phyloP scores from a whole-genome alignment of 768 basidiomycete species.

The Dacryopinax spathularia region DNA sequence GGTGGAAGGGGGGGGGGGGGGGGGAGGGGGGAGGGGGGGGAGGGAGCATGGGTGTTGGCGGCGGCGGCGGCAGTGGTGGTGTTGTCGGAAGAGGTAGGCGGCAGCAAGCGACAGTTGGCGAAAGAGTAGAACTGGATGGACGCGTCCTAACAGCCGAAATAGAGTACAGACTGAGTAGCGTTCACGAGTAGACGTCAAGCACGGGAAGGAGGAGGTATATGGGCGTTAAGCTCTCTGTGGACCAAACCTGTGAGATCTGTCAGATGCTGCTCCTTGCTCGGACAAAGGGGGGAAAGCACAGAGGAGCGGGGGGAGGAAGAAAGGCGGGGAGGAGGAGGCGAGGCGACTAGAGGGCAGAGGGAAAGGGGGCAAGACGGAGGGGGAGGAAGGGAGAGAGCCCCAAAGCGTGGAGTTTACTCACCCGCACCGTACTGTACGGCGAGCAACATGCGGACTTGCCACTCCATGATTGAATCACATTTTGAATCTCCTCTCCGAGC shows the following conservation, averaged over 20 bases:
- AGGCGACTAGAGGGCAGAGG: not conserved
- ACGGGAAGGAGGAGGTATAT: conserved; percentile 67
- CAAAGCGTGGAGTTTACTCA: conserved; percentile 29
- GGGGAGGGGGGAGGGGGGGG: no score
- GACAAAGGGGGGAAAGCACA: no score
- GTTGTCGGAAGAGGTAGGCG: not conserved
- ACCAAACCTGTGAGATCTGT: conserved; percentile 93
- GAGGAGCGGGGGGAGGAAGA: not conserved
- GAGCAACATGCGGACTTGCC: no score
- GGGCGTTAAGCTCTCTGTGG: conserved; percentile 46
- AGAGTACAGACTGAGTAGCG: conserved; percentile 50
- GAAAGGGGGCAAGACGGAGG: conserved; percentile 7
- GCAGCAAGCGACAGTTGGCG: conserved; percentile 12
- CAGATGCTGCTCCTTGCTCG: no score
- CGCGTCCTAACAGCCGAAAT: conserved; percentile 84
- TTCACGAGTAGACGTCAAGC: conserved; percentile 66
- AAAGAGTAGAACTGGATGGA: conserved; percentile 83
- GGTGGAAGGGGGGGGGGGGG: not conserved
- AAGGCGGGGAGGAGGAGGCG: not conserved
- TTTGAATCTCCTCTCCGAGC: no score
- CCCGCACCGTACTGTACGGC: conserved; percentile 79
- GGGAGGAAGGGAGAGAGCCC: not conserved
- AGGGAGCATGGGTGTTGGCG: no score
- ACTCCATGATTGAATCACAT: no score
- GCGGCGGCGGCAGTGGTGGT: not conserved